Percentiles rank a stretch among this genome's conserved stretches.
These are phyloP conservation scores for Syzygium jambos DNA, from an alignment of 345 rosid species.

Conservation along the genomic window DNA sequence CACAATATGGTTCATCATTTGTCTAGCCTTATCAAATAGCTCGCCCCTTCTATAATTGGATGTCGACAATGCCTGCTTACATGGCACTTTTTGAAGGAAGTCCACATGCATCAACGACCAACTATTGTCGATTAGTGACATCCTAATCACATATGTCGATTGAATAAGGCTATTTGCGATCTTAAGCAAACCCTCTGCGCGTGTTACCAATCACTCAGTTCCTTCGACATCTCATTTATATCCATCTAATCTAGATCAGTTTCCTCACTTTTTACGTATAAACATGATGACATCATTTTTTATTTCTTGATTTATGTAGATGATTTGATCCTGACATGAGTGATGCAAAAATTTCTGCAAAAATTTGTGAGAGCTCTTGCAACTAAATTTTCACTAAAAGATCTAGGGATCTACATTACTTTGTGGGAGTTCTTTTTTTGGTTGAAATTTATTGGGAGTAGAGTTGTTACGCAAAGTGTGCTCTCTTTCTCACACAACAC, in stretches of 20 bases:
- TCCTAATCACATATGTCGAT: neutral
- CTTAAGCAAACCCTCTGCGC: rapidly evolving
- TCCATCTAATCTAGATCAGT: neutral
- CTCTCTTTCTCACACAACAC: neutral
- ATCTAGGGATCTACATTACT: neutral
- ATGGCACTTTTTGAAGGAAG: rapidly evolving
- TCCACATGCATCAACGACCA: rapidly evolving
- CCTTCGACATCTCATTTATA: neutral
- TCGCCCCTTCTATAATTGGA: rapidly evolving
- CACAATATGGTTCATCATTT: neutral
- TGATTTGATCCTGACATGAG: neutral
- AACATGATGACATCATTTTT: neutral
- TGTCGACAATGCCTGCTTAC: neutral
- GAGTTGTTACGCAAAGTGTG: neutral
- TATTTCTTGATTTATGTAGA: neutral
- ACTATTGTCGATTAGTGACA: rapidly evolving
- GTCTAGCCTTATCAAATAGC: rapidly evolving
- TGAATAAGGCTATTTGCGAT: neutral
- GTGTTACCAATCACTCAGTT: rapidly evolving
- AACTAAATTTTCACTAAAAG: neutral
- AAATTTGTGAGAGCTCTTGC: neutral
- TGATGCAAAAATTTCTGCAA: neutral
- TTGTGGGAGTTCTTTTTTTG: no score
- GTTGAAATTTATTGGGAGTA: neutral
- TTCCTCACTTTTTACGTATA: neutral